Base-by-base conservation (phyloP, 805 yeast genomes). In the Saccharomycopsis sp. region DNA sequence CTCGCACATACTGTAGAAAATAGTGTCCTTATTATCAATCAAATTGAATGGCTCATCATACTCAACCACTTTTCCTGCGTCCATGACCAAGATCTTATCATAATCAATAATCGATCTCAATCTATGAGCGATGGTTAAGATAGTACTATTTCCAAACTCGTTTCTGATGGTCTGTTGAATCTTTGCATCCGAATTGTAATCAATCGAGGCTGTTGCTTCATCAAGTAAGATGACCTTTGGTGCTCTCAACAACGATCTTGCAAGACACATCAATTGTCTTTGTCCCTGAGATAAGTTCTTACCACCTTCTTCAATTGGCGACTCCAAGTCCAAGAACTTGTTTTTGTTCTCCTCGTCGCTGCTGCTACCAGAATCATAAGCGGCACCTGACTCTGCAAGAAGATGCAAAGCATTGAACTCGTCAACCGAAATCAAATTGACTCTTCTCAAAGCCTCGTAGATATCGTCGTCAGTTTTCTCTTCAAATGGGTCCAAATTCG, bases 161-260 rank as follows among this genome's bases (percentile, higher is more conserved):
- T 83, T 85, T 73, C 94, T 79, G 60, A 88, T 87, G 0, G 94
- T 87, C 57, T 78, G 80, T 71, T 88, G 96, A 63, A 88, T 86
- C 72, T 81, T 82, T 5, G 91, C 83, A 69, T 88, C 96, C 1
- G 94, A 85, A 61, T 85, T 84, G 69, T 87, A 87, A 72, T 88
- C 96, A 66, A 88, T 87, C 1, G 94, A 87, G 1, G 92, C 91
- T 17, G 96, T 88, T 1, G 96, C 96, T 73, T 88, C 96, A 70
- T 88, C 96, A 62, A 88, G 75, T 65, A 88, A 74, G 67, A 88
- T 82, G 53, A 88, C 83, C 71, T 86, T 88, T 42, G 96, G 94
- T 53, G 83, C 76, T 57, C 75, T 69, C 63, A 88, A 75, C 63
- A 88, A 75, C 0, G 94, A 86, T 70, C 96, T 78, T 2, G 92